Base-by-base conservation (phyloP, 2,329 filamentous ascomycete species). In the Cryphonectria carpinicola region DNA sequence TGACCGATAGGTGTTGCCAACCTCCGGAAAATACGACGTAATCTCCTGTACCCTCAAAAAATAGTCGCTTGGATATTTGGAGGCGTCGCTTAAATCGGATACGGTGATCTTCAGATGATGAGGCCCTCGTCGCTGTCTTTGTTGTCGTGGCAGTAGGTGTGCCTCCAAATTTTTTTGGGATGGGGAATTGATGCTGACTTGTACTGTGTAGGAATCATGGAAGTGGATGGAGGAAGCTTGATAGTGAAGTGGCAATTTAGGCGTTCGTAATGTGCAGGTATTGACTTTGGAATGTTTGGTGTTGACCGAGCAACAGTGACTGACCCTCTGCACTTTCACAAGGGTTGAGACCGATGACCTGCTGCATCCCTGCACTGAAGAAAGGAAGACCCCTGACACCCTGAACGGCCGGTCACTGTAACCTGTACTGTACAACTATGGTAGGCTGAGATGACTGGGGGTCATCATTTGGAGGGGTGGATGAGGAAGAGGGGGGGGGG, bases 221-320 rank as follows among this genome's bases (percentile, higher is more conserved):
- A 64, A 46, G 32, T 62, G 35, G 7, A 22, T 39, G 32, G n/a
- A 19, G 58, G 52, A 61, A 37, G 58, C 35, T 58, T 19, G 28
- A 32, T 28, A 35, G 60, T 11, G 25, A 8, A 39, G 61, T 64
- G 61, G 61, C 61, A 28, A 64, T 46, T 39, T 43, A 35, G 13
- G 39, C 10, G 37, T 25, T 37, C 39, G 39, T 64, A 61, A 65
- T 46, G 64, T 46, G 64, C 32, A 66, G 17, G 67, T 71, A 65
- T 71, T 70, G 67, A 70, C 67, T 63, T 41, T 28, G 35, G 46
- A 56, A 60, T 58, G 37, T 68, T 41, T 25, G 28, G 32, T 70
- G 70, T 71, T 71, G 70, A 70, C 70, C 68, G 64, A 71, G 70
- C 70, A 71, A 71, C 70, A 62, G 43, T 39, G n/a, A 22, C 22